Evolutionary conservation across 2,329 filamentous ascomycete species (phyloP), one percentile per base, ranked within the genome.

Genomic region (Ascochyta fabae): DNA sequence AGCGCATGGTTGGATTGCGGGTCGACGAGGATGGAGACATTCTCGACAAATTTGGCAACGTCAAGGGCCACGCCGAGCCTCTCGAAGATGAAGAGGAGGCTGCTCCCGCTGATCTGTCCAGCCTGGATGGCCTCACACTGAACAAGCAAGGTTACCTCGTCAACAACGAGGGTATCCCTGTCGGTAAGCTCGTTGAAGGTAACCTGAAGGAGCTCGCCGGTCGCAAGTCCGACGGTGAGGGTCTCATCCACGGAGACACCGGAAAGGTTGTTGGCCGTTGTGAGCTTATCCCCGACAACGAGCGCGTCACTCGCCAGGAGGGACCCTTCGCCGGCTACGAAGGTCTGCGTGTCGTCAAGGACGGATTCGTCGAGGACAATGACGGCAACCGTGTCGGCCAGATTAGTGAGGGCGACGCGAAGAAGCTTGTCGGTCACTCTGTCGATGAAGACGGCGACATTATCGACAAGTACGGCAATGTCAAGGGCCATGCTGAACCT

Each of bases 361-460:
- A 89, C 36, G 88, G 88, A 48, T 88, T 86, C 57, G 80, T 91
- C 36, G 83, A 96, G 81, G 83, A 96, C 85, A 74, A 88, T 83
- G 82, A 96, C 82, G 90, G 89, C 33, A 86, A 90, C 59, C 81
- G 89, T 23, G 89, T 95, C 43, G 91, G 91, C 22, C 81, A 88
- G 38, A 82, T 94, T 35, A 80, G 84, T 3, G 84, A 86, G 42
- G 91, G 91, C 3, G 89, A 96, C 50, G 73, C 83, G 33, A 92
- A 91, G 81, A 79, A 81, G 47, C 83, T 96, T 1, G 85, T 88
- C 34, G 91, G 91, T 15, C 88, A 90, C 42, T 68, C 81, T 8
- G 91, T 95, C 16, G 91, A 95, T 53, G 88, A 91, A 59, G 91
- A 96, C 60, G 91, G 91, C 34, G 91, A 95, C 53, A 86, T 96